A percentile compares a stretch with the other conserved stretches of the same genome.
Evolutionary conservation across 176 grass and related monocot species (phyloP).

Genomic region (Eragrostis curvula): DNA sequence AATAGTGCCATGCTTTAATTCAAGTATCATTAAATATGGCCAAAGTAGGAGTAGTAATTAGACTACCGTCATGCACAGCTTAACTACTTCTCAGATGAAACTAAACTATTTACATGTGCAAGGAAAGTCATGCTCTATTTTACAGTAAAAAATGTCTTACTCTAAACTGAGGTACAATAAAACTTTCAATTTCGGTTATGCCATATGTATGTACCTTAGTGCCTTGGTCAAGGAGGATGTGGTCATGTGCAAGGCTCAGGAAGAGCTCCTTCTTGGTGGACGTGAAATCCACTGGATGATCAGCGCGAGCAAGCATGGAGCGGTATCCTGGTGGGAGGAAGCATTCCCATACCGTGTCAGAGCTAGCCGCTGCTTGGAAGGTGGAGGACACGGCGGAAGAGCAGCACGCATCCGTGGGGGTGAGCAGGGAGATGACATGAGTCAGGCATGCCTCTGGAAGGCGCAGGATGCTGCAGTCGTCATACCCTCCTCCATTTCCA

Average conservation of each 20-base stretch:
- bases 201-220: neutral
- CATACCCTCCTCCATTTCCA: neutral
- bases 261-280: constrained; percentile 14
- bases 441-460: constrained; percentile 27
- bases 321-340: constrained; percentile 12
- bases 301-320: neutral
- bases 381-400: neutral
- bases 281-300: neutral
- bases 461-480: neutral
- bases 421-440: constrained; percentile 24
- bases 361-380: constrained; percentile 11
- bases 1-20: no score
- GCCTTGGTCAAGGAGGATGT: neutral
- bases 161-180: no score
- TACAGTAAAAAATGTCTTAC: no score
- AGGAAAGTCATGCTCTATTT: no score
- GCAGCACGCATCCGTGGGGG: neutral
- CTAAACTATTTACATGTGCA: no score
- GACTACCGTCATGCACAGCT: no score
- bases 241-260: neutral
- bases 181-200: no score
- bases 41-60: no score
- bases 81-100: no score
- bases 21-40: no score
- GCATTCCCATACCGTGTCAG: neutral